Conservation (phyloP, 163 green algal genomes). For the Chlamydomonas reinhardtii region DNA sequence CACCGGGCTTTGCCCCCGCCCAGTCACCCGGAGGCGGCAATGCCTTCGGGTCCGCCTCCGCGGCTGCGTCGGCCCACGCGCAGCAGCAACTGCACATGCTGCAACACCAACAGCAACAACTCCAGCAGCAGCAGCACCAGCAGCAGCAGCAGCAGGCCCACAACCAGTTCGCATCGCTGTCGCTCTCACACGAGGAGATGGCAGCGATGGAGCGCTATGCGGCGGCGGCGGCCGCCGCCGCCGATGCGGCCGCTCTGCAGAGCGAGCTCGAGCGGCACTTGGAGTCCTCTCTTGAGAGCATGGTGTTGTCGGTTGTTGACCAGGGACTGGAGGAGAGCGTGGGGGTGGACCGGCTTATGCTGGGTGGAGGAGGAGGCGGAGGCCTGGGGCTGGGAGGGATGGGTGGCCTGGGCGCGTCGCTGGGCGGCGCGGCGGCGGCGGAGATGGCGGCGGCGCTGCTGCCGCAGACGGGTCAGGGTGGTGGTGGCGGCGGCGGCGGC, state of each 20-base stretch:
- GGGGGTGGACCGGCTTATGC: slow-evolving; percentile 3
- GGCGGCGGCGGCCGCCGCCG: background rate
- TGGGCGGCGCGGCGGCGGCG: too few species aligned
- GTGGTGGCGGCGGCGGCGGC: too few species aligned
- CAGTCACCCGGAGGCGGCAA: background rate
- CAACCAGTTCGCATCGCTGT: background rate
- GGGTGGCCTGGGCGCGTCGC: background rate
- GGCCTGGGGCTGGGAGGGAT: background rate
- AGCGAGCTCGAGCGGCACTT: slow-evolving; percentile 19
- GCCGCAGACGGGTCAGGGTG: too few species aligned
- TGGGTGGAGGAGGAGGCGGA: background rate
- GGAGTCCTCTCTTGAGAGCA: slow-evolving; percentile 6
- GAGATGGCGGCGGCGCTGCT: too few species aligned
- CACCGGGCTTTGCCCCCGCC: background rate
- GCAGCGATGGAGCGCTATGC: too few species aligned
- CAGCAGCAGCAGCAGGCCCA: background rate
- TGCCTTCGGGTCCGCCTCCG: background rate
- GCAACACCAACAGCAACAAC: background rate
- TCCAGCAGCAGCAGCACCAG: too few species aligned
- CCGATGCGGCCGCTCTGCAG: background rate
- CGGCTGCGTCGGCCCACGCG: slow-evolving; percentile 3
- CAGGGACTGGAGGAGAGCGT: slow-evolving; percentile 43
- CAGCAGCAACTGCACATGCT: background rate
- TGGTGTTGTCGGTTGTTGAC: slow-evolving; percentile 40
- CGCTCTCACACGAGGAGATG: background rate